These are phyloP conservation scores for Aspergillus neoniger DNA, from an alignment of 2,329 filamentous ascomycete genomes.

Conservation along the genomic window DNA sequence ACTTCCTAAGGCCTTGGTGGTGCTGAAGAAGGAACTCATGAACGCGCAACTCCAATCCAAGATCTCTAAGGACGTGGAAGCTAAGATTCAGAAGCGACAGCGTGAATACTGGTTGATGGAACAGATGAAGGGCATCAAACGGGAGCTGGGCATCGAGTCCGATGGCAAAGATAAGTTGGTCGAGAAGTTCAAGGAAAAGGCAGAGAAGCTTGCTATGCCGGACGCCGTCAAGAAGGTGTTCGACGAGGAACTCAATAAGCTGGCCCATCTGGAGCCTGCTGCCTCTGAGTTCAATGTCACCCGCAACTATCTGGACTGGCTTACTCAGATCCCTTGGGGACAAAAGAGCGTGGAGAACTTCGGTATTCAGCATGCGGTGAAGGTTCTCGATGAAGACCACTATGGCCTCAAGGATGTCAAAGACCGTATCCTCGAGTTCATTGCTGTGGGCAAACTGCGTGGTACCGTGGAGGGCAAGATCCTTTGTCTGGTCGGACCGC, in stretches of 20 bases:
- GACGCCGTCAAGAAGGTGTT: constrained; percentile 97
- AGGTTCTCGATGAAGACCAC: constrained; percentile 92
- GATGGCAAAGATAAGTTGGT: constrained; percentile 98
- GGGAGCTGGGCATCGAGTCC: constrained; percentile 93
- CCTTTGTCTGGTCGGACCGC: constrained; percentile 93
- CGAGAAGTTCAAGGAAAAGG: constrained; percentile 96
- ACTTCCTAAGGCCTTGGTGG: constrained; percentile 84
- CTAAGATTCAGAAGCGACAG: constrained; percentile 94
- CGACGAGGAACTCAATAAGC: constrained; percentile 96
- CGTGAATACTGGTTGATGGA: constrained; percentile 99
- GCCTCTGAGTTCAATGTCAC: constrained; percentile 99
- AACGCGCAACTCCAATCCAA: constrained; percentile 96
- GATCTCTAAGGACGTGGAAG: constrained; percentile 96
- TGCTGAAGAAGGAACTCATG: constrained; percentile 97
- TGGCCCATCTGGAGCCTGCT: constrained; percentile 90
- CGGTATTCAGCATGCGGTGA: constrained; percentile 85
- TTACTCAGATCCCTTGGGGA: constrained; percentile 97
- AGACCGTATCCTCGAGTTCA: constrained; percentile 96
- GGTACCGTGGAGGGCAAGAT: constrained; percentile 99
- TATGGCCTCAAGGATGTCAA: constrained; percentile 98
- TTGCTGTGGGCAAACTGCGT: constrained; percentile 93
- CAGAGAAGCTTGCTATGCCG: constrained; percentile 90
- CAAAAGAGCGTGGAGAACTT: constrained; percentile 96
- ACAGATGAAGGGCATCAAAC: constrained; percentile 97
- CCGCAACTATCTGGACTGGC: constrained; percentile 96